These are phyloP conservation scores for Penicillium verhagenii DNA, from an alignment of 495 filamentous ascomycete species.

Conservation along the genomic window DNA sequence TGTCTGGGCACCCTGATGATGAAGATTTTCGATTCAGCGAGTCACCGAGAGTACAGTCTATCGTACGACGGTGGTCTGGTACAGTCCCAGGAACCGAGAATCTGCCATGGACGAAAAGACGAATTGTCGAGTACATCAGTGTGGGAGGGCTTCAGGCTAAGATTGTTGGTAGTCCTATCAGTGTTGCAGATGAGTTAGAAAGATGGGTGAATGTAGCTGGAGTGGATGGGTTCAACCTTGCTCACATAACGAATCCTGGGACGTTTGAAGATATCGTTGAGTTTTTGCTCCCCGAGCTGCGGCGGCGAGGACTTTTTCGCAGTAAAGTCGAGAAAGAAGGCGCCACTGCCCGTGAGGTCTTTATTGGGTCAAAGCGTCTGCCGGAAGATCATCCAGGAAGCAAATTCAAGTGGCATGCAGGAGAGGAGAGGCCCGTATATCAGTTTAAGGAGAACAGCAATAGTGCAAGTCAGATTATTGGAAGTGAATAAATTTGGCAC, in stretches of 20 bases:
- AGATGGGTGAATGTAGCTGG: constrained; percentile 58
- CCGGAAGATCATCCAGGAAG: too few species aligned
- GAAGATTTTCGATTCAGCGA: constrained; percentile 58
- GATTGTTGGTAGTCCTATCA: constrained; percentile 52
- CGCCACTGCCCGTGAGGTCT: too few species aligned
- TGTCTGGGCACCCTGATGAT: constrained; percentile 47
- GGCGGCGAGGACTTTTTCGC: constrained; percentile 46
- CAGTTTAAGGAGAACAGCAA: too few species aligned
- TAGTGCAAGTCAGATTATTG: too few species aligned
- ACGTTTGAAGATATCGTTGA: constrained; percentile 63
- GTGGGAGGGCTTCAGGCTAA: constrained; percentile 58
- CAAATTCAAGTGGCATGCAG: too few species aligned
- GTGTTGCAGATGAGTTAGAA: constrained; percentile 63
- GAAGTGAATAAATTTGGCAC: too few species aligned
- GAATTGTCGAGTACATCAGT: constrained; percentile 59
- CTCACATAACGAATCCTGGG: constrained; percentile 57
- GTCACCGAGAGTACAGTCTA: constrained; percentile 52
- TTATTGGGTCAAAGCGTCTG: too few species aligned
- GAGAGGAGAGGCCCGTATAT: too few species aligned
- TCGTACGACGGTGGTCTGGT: constrained; percentile 41
- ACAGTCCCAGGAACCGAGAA: constrained; percentile 39
- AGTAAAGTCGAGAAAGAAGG: too few species aligned
- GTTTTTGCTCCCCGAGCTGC: constrained; percentile 43
- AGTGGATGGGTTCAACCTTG: constrained; percentile 63
- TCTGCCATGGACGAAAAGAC: constrained; percentile 60